Conservation (phyloP, 164 flowering plant species). For the Magnolia kwangsiensis region DNA sequence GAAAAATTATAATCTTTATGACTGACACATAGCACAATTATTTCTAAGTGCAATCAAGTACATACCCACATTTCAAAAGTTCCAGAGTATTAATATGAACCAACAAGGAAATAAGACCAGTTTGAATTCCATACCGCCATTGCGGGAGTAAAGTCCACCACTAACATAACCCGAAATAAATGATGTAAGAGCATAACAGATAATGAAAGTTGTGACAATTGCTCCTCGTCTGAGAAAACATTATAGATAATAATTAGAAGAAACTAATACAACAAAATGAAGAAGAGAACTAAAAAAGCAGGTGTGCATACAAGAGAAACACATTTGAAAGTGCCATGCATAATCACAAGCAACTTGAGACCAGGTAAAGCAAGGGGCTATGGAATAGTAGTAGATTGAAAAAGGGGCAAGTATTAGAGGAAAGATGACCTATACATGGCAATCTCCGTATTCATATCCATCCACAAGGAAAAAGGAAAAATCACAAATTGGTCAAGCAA, state of each 20-base stretch:
- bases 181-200: constrained; percentile 94
- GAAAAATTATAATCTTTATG: background rate
- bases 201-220: constrained; percentile 90
- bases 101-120: background rate
- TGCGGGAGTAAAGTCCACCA: constrained; percentile 92
- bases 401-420: no score
- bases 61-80: background rate
- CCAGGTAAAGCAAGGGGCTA: background rate
- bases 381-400: background rate
- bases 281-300: no score
- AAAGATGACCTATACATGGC: background rate
- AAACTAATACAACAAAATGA: background rate
- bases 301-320: background rate
- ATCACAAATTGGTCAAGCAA: background rate
- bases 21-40: background rate
- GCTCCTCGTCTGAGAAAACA: constrained; percentile 78
- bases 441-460: background rate
- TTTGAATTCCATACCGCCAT: constrained; percentile 64
- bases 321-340: background rate
- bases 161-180: constrained; percentile 95
- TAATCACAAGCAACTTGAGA: background rate
- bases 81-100: background rate
- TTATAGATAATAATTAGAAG: background rate
- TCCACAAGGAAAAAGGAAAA: background rate
- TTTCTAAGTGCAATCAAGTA: background rate